Evolutionary conservation across 768 basidiomycete species (phyloP), one percentile per base, ranked within the genome.

Genomic region (Galerina sulciceps): DNA sequence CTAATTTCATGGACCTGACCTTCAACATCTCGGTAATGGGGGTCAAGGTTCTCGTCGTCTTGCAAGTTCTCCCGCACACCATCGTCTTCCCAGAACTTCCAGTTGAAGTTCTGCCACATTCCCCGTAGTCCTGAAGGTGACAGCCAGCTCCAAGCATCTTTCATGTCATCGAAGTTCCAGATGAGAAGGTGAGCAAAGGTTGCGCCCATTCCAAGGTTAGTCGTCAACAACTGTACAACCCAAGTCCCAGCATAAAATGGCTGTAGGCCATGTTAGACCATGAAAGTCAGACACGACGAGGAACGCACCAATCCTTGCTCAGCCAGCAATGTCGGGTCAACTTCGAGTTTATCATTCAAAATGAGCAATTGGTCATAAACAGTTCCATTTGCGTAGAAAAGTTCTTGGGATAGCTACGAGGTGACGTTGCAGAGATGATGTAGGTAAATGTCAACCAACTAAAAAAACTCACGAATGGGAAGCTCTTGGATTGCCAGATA

Each of bases 21-120:
- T 81, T 82, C 15, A 81, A 71, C 81, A 82, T 82, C 60, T 82
- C 75, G 70, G 61, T 82, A 82, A 63, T 82, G 81, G 6, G 81
- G 81, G 53, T 82, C 81, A 6, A 81, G 66, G 22, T 77, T 75
- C 23, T 65, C 67, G 20, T 75, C 70, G 1, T 67, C 52, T 5
- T 67, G 59, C 1, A 49, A 55, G 10, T 69, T 49, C n/a, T 73
- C 68, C 17, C 78, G 70, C 65, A 76, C 73, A 17, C 78, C 78
- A 54, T 76, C 69, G 45, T 78, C 73, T 52, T 67, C 60, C 80
- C 80, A 81, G 69, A 81, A 76, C 58, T 63, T 73, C 72, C 73
- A 79, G 55, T 79, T 65, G 57, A 80, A 75, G 45, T 69, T 69
- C 10, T 63, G 36, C 69, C 63, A 76, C 65, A 75, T 74, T 36